Percentiles rank a stretch among this genome's conserved stretches.
phyloP scores from a whole-genome alignment of 2,329 filamentous ascomycete species.

The Blastomyces parvus region DNA sequence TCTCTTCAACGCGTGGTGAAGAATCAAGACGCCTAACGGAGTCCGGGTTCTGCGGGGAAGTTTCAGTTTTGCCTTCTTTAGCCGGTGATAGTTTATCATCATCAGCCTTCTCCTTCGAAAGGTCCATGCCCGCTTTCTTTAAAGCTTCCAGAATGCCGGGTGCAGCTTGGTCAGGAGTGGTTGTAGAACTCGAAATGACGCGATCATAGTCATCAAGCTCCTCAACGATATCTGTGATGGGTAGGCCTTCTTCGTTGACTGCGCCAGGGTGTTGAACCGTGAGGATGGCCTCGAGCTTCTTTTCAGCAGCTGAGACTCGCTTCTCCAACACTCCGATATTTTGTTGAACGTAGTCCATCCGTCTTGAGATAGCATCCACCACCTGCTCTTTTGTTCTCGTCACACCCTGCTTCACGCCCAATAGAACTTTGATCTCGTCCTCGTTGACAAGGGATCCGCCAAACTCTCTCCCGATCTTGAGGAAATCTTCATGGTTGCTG shows the following conservation, averaged over 20 bases:
- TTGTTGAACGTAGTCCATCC: slow-evolving; percentile 80
- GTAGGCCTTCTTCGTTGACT: slow-evolving; percentile 52
- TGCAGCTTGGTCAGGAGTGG: slow-evolving; percentile 58
- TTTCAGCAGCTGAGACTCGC: slow-evolving; percentile 59
- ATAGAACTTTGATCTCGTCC: slow-evolving; percentile 47
- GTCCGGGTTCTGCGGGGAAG: neutral
- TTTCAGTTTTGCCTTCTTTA: slow-evolving; percentile 5
- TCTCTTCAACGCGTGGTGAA: neutral
- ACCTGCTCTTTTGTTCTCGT: slow-evolving; percentile 54
- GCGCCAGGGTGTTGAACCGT: slow-evolving; percentile 46
- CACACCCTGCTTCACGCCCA: slow-evolving; percentile 37
- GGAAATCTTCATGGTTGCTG: slow-evolving; percentile 46
- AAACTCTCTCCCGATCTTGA: slow-evolving; percentile 37
- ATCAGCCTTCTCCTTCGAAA: slow-evolving; percentile 22
- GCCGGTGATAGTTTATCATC: slow-evolving; percentile 15
- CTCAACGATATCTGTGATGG: slow-evolving; percentile 84
- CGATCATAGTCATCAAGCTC: slow-evolving; percentile 86
- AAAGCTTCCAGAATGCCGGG: slow-evolving; percentile 62
- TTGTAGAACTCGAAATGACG: slow-evolving; percentile 58
- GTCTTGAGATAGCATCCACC: slow-evolving; percentile 56
- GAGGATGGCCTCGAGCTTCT: slow-evolving; percentile 56
- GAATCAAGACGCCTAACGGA: neutral
- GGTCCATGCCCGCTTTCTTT: slow-evolving; percentile 62
- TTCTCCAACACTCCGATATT: slow-evolving; percentile 69
- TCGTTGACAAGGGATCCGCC: slow-evolving; percentile 36